Percentiles rank a stretch among this genome's conserved stretches.
Conservation (phyloP, 352 stramenopile genomes). For the Aphanomyces stellatus region DNA sequence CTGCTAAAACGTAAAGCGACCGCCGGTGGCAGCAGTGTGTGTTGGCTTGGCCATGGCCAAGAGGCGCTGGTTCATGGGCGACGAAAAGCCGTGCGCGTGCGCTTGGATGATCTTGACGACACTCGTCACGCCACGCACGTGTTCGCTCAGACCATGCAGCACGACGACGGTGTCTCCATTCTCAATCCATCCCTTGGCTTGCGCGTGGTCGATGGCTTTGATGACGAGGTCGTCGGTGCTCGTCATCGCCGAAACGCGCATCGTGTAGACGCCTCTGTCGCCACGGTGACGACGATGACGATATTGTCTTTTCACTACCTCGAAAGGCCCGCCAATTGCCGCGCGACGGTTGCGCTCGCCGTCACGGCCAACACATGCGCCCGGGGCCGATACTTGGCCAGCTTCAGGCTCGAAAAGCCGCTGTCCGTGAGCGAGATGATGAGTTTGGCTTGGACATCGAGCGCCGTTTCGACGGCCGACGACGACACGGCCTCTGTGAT, state of each 20-base stretch:
- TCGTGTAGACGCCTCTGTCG: conserved; percentile 46
- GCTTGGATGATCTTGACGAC: conserved; percentile 86
- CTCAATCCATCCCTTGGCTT: conserved; percentile 70
- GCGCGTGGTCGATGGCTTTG: conserved; percentile 73
- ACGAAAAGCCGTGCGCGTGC: conserved; percentile 37
- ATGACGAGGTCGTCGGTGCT: conserved; percentile 80
- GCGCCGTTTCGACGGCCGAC: conserved; percentile 95
- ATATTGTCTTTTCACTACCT: conserved; percentile 32
- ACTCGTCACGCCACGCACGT: conserved; percentile 71
- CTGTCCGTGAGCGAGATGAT: conserved; percentile 98
- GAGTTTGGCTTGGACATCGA: conserved; percentile 93
- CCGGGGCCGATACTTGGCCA: conserved; percentile 94
- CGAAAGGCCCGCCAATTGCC: conserved; percentile 69
- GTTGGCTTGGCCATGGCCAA: too few species aligned
- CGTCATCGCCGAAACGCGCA: conserved; percentile 70
- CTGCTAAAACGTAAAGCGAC: not conserved
- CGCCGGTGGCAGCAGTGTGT: not conserved
- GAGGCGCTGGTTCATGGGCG: not conserved
- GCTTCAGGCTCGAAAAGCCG: conserved; percentile 88
- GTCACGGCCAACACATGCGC: conserved; percentile 88
- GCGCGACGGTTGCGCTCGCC: conserved; percentile 48
- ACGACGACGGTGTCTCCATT: conserved; percentile 84
- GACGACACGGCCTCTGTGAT: conserved; percentile 93
- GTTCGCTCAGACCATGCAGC: conserved; percentile 84
- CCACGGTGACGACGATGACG: not conserved